Conservation (phyloP, 2,329 filamentous ascomycete species). For the Claviceps quebecensis region DNA sequence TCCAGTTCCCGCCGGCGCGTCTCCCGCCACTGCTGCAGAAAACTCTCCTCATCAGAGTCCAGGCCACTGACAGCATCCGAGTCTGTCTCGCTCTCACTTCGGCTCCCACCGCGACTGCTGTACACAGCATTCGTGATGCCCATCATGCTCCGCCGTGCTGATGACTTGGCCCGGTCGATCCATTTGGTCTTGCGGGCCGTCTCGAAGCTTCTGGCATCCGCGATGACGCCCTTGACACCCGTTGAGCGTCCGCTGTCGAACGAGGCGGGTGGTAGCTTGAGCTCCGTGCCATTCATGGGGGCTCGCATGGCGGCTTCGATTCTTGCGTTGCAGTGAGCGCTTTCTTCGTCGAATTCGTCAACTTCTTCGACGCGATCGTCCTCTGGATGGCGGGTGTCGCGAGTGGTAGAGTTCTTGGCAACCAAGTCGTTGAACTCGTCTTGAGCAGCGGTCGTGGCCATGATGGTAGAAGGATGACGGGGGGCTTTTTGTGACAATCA, state of each 20-base stretch:
- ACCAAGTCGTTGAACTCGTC: conserved; percentile 54
- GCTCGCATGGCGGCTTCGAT: conserved; percentile 54
- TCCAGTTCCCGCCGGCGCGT: conserved; percentile 65
- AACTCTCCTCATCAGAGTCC: conserved; percentile 60
- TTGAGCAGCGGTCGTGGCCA: conserved; percentile 48
- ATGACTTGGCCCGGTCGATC: conserved; percentile 35
- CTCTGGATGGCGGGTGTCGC: conserved; percentile 30
- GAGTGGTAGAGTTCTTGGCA: conserved; percentile 34
- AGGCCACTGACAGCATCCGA: conserved; percentile 28
- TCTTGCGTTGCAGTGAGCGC: conserved; percentile 35
- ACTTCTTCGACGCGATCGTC: conserved; percentile 10
- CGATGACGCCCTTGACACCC: conserved; percentile 77
- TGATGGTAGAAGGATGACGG: conserved; percentile 19
- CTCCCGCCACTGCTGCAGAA: conserved; percentile 76
- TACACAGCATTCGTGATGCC: conserved; percentile 24
- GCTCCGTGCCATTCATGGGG: conserved; percentile 34
- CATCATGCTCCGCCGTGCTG: conserved; percentile 41
- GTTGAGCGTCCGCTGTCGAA: conserved; percentile 60
- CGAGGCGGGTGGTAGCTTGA: conserved; percentile 47
- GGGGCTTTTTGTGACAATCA: conserved; percentile 1
- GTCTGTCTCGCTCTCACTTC: conserved; percentile 33
- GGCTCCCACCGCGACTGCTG: conserved; percentile 8
- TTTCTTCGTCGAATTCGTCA: conserved; percentile 44
- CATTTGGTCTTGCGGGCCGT: conserved; percentile 45
- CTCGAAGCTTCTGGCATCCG: conserved; percentile 67